Base-by-base conservation (phyloP, 371 early-diverging fungal genomes). In the Sporodiniella umbellata region DNA sequence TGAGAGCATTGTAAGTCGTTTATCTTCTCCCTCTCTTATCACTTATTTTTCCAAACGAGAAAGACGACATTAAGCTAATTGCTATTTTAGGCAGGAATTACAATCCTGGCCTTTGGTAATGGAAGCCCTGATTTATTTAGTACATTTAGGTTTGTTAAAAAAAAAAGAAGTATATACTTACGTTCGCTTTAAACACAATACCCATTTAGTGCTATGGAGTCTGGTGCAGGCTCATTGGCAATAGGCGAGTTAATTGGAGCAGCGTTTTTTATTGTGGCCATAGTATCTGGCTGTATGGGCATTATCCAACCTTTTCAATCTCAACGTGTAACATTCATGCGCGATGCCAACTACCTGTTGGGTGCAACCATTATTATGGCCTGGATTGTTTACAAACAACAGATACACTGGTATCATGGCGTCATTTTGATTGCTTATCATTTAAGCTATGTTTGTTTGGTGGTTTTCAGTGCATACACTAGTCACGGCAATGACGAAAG, bases 71-170 rank as follows among this genome's bases (percentile, higher is more conserved):
- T n/a, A n/a, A n/a, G n/a, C 5, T 17, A 37, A 2, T 8, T 43
- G 15, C 18, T 14, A 12, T 52, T 28, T 35, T 51, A 84, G 78
- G 93, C 93, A 3, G 93, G 93, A 12, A 92, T 92, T 5, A 92
- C 93, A 0, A 78, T 92, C 55, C 57, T 92, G 28, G 93, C 93
- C 0, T 78, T 92, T 31, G 93, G 93, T 10, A 93, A 92, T 61
- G 92, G 88, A 11, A 86, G 88, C 19, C 89, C 93, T 2, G 93
- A 92, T 48, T 54, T 92, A 44, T 88, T 92, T 50, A 79, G 86
- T 37, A 91, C 89, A 0, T 87, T 89, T 46, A 77, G 73, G 78
- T 71, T 68, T 22, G n/a, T 14, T 30, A 37, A 3, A n/a, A 37
- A 37, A 17, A 19, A 45, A 39, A 26, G 6, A 26, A 19, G 21